phyloP scores from a whole-genome alignment of 2,329 filamentous ascomycete genomes.

The Clarireedia hainanense region DNA sequence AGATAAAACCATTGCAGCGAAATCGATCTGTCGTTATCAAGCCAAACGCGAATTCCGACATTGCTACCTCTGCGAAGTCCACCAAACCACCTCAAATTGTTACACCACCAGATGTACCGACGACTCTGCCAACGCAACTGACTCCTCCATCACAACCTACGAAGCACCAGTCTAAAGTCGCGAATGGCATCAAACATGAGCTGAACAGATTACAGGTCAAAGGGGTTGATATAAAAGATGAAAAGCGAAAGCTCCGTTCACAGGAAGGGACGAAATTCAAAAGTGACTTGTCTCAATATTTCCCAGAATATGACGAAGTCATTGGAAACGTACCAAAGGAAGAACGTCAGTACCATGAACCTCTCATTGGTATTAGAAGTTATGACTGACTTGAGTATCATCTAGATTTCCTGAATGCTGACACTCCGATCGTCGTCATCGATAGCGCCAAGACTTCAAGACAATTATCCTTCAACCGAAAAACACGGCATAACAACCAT shows the following conservation, averaged over 20 bases:
- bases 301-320: constrained; percentile 88
- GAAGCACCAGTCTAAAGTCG: constrained; percentile 50
- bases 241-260: constrained; percentile 73
- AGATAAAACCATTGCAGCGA: constrained; percentile 19
- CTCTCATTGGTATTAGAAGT: constrained; percentile 16
- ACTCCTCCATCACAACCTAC: constrained; percentile 26
- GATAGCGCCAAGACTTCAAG: constrained; percentile 39
- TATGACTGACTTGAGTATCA: constrained; percentile 13
- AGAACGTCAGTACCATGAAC: constrained; percentile 49
- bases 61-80: constrained; percentile 12
- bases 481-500: constrained; percentile 6
- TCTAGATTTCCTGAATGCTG: constrained; percentile 62
- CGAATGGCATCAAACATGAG: constrained; percentile 55
- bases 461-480: constrained; percentile 15
- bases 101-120: constrained; percentile 9
- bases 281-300: constrained; percentile 85
- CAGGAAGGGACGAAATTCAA: constrained; percentile 81
- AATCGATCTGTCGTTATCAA: constrained; percentile 18
- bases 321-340: constrained; percentile 75
- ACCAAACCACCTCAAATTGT: constrained; percentile 11
- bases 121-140: constrained; percentile 13
- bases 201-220: constrained; percentile 43
- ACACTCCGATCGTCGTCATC: constrained; percentile 65
- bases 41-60: constrained; percentile 22
- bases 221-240: constrained; percentile 40